A percentile compares a stretch with the other conserved stretches of the same genome.
Conservation (phyloP, 352 stramenopile species). For the Globisporangium echinulatum region DNA sequence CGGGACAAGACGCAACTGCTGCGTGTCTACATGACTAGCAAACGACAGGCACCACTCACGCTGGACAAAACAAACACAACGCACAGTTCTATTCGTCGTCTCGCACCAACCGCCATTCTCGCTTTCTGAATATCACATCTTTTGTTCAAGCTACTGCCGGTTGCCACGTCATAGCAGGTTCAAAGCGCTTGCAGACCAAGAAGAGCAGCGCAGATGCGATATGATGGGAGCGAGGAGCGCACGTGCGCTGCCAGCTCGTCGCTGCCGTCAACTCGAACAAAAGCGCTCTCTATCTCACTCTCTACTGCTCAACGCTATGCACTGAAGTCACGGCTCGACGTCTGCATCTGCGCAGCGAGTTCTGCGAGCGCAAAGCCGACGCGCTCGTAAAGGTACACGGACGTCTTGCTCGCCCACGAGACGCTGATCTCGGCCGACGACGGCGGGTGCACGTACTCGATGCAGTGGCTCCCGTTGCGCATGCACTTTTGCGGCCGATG, state of each 20-base stretch:
- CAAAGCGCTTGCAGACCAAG: too few relatives aligned
- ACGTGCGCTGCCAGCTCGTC: background rate
- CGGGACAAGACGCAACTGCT: too few relatives aligned
- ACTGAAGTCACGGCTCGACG: background rate
- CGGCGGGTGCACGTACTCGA: constrained; percentile 67
- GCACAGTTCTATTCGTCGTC: too few relatives aligned
- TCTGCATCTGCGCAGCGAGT: constrained; percentile 29
- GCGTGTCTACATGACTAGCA: too few relatives aligned
- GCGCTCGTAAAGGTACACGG: constrained; percentile 68
- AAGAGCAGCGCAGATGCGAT: too few relatives aligned
- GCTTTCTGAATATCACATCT: too few relatives aligned
- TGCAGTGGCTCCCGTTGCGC: constrained; percentile 46
- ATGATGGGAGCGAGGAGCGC: background rate
- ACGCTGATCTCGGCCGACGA: constrained; percentile 63
- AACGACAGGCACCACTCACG: too few relatives aligned
- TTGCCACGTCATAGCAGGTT: too few relatives aligned
- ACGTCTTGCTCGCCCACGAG: constrained; percentile 75
- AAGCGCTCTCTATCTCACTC: background rate
- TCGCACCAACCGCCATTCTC: too few relatives aligned
- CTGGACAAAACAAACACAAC: too few relatives aligned
- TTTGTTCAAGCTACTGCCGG: too few relatives aligned
- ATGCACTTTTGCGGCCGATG: constrained; percentile 59
- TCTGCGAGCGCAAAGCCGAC: constrained; percentile 36
- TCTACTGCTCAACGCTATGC: background rate
- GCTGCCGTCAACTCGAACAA: background rate